Percentiles rank a stretch among this genome's conserved stretches.
phyloP scores from a whole-genome alignment of 306 rosid genomes.

The Ormosia emarginata region DNA sequence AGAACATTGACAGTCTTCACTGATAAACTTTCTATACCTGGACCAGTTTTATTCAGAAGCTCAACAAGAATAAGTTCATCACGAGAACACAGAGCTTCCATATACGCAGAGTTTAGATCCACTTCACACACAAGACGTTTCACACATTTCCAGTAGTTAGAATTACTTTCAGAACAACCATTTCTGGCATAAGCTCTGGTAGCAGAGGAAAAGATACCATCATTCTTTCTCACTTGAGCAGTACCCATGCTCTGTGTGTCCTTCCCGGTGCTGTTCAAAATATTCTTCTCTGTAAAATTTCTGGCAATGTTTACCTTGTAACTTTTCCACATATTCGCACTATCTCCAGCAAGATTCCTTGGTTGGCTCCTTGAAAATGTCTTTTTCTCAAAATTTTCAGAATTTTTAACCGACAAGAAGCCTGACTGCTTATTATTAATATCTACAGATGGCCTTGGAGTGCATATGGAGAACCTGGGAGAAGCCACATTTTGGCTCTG shows the following conservation, averaged over 20 bases:
- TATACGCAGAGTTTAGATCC: slow-evolving; percentile 70
- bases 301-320: slow-evolving; percentile 37
- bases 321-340: slow-evolving; percentile 46
- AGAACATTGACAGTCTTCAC: slow-evolving; percentile 51
- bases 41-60: slow-evolving; percentile 84
- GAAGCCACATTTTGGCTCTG: slow-evolving; percentile 50
- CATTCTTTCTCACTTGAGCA: slow-evolving; percentile 42
- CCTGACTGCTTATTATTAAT: slow-evolving; percentile 40
- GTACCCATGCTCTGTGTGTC: slow-evolving; percentile 31
- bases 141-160: slow-evolving; percentile 55
- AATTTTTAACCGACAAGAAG: slow-evolving; percentile 37
- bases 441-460: slow-evolving; percentile 70
- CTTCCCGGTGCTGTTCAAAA: slow-evolving; percentile 38
- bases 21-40: slow-evolving; percentile 67
- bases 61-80: slow-evolving; percentile 63
- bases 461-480: slow-evolving; percentile 63
- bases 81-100: slow-evolving; percentile 66
- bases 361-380: slow-evolving; percentile 43
- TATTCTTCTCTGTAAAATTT: slow-evolving; percentile 46
- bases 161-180: slow-evolving; percentile 48
- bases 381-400: slow-evolving; percentile 52
- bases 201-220: slow-evolving; percentile 38
- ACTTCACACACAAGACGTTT: slow-evolving; percentile 65
- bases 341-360: slow-evolving; percentile 43
- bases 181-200: slow-evolving; percentile 36